Evolutionary conservation across 495 filamentous ascomycete species (phyloP), one percentile per base, ranked within the genome.

Genomic region (Aspergillus mulundensis): DNA sequence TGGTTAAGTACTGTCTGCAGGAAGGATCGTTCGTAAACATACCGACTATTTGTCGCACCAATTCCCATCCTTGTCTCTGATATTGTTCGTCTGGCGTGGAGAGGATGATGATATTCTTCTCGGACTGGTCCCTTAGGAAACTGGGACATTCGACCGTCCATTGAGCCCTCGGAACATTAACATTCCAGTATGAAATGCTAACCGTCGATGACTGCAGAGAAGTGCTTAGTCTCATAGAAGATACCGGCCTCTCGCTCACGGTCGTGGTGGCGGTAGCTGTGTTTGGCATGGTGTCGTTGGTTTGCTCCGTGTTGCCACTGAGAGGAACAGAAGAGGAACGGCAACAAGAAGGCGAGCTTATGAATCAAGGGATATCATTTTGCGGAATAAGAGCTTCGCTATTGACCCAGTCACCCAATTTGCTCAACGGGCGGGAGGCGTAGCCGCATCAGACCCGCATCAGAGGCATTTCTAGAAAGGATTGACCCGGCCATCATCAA

Each of bases 111-210:
- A 72, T 70, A 28, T 71, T 70, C 52, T 77, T 78, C 0, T 69
- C 66, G 21, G 70, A 73, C 42, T 84, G 65, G 59, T 80, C 72
- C 19, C 61, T 64, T 39, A 96, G 80, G 67, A 82, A 93, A 24
- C 77, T 75, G 0, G 91, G 91, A 62, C 90, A 95, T 25, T 81
- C 74, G 14, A 66, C 61, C 5, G 84, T 81, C 70, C 87, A 80
- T 60, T 84, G 67, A 20, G 72, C 61, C 16, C 67, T 72, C 4
- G 87, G 86, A 15, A 94, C 70, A 67, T 96, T 95, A 59, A 89
- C 77, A 40, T 88, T 82, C 89, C 89, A 95, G 75, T 86, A 95
- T 1, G 88, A 87, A 16, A 86, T 23, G 18, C 25, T 43, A 19
- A 47, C 52, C 0, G 54, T 46, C 14, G 58, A 41, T 14, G 60